Conservation (phyloP, 257 asterid genomes). For the Jasminum sambac region DNA sequence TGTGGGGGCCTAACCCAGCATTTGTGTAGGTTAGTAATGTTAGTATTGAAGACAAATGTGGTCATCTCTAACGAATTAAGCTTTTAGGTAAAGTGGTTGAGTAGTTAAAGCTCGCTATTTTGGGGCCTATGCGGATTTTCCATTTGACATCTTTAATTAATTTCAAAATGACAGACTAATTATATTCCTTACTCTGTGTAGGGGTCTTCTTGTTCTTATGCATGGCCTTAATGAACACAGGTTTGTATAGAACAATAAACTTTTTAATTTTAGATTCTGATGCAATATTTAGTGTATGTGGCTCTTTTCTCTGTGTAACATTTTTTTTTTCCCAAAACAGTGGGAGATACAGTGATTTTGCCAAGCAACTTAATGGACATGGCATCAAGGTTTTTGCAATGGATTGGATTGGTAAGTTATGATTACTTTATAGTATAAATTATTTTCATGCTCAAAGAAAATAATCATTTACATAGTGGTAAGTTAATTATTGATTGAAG, state of each 20-base stretch:
- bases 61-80: too few species aligned
- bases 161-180: constrained; percentile 6
- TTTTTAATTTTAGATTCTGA: background rate
- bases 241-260: constrained; percentile 31
- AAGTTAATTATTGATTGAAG: too few species aligned
- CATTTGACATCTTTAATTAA: background rate
- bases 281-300: background rate
- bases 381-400: constrained; percentile 89
- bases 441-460: constrained; percentile 6
- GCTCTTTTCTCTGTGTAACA: background rate
- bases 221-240: constrained; percentile 93
- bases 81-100: too few species aligned
- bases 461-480: too few species aligned
- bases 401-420: constrained; percentile 95
- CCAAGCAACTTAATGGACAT: constrained; percentile 75
- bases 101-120: background rate
- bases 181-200: constrained; percentile 24
- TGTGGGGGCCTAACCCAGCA: too few species aligned
- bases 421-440: constrained; percentile 6
- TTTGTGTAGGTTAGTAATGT: too few species aligned
- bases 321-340: constrained; percentile 36
- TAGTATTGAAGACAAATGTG: too few species aligned
- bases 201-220: constrained; percentile 77
- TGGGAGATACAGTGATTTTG: constrained; percentile 75
- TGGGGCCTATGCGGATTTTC: background rate